Evolutionary conservation across 2,329 filamentous ascomycete genomes (phyloP).

Genomic region (Neophaeococcomyces mojaviensis): DNA sequence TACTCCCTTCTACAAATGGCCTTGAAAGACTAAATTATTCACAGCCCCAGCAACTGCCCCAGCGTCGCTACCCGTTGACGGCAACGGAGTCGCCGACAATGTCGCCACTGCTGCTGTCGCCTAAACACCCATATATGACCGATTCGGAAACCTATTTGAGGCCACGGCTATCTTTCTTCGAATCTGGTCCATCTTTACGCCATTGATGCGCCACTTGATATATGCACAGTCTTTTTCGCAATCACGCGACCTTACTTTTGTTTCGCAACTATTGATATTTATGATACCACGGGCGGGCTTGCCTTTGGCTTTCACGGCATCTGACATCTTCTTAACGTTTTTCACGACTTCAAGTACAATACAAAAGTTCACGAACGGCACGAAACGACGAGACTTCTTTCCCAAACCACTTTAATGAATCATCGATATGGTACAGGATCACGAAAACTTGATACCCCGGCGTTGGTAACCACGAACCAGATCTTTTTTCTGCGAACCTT

Average conservation of each 20-base stretch:
- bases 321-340: slow-evolving; percentile 3
- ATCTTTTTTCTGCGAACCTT: background rate
- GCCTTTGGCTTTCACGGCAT: slow-evolving; percentile 7
- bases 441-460: slow-evolving; percentile 7
- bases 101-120: slow-evolving; percentile 18
- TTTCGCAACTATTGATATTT: background rate
- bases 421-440: slow-evolving; percentile 1
- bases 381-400: slow-evolving; percentile 3
- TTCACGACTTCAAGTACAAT: slow-evolving; percentile 8
- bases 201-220: too few species aligned
- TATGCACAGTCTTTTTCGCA: too few species aligned
- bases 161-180: background rate
- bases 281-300: slow-evolving; percentile 4
- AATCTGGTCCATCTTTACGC: too few species aligned
- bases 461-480: slow-evolving; percentile 2
- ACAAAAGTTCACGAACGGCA: slow-evolving; percentile 9
- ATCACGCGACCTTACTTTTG: too few species aligned
- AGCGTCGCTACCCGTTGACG: slow-evolving; percentile 14
- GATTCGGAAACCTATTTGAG: background rate
- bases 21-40: background rate
- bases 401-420: slow-evolving; percentile 4
- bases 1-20: background rate
- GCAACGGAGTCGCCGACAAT: slow-evolving; percentile 12
- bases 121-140: slow-evolving; percentile 3
- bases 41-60: slow-evolving; percentile 13